Percentiles rank a stretch among this genome's conserved stretches.
Conservation (phyloP, 1,284 basidiomycete genomes). For the Microbotryum saponariae region DNA sequence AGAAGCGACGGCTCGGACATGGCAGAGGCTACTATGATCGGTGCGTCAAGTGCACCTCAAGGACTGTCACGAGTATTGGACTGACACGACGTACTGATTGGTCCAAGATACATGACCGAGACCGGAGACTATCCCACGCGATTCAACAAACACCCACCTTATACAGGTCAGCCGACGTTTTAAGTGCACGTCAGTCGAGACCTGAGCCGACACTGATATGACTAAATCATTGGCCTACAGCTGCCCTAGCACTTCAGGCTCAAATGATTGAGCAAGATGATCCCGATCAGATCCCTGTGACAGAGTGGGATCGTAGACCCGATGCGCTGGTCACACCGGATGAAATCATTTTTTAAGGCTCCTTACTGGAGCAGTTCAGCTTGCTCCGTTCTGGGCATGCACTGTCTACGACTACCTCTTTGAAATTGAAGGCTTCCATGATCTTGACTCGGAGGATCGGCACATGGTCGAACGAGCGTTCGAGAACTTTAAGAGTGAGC, state of each 20-base stretch:
- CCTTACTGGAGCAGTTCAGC: too few relatives aligned
- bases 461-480: too few relatives aligned
- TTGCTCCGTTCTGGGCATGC: too few relatives aligned
- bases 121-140: neutral
- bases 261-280: slow-evolving; percentile 15
- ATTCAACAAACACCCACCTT: slow-evolving; percentile 1
- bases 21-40: slow-evolving; percentile 45
- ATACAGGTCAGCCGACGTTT: neutral
- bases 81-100: slow-evolving; percentile 7
- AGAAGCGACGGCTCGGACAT: slow-evolving; percentile 41
- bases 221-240: neutral
- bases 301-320: neutral
- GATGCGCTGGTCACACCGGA: slow-evolving; percentile 2
- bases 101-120: neutral
- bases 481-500: too few relatives aligned
- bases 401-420: too few relatives aligned
- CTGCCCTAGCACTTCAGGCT: slow-evolving; percentile 2
- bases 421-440: too few relatives aligned
- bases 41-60: slow-evolving; percentile 9
- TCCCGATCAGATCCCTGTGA: slow-evolving; percentile 5
- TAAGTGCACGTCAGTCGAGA: neutral
- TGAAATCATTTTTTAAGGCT: neutral
- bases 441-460: too few relatives aligned
- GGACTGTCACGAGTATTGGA: slow-evolving; percentile 27
- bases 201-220: neutral